These are phyloP conservation scores for Aspergillus sp. DNA, from an alignment of 2,329 filamentous ascomycete species.

Conservation along the genomic window DNA sequence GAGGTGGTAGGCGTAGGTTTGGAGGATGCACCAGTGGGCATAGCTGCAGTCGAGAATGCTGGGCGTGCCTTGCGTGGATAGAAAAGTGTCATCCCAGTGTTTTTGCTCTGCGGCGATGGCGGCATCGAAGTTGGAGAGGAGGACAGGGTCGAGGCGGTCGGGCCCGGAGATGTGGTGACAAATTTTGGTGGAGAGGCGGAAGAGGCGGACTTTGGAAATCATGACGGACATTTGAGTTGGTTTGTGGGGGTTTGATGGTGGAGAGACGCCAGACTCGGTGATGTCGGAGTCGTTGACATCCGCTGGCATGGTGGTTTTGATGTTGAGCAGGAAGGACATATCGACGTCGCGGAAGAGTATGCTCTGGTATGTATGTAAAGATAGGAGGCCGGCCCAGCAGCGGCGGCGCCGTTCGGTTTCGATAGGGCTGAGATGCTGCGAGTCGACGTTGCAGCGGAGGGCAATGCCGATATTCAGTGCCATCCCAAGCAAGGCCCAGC, in stretches of 20 bases:
- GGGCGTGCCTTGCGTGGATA: conserved; percentile 14
- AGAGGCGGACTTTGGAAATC: conserved; percentile 28
- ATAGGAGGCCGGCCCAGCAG: conserved; percentile 33
- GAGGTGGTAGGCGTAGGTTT: conserved; percentile 32
- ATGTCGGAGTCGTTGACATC: conserved; percentile 28
- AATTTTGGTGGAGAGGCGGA: conserved; percentile 26
- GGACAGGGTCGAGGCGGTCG: conserved; percentile 5
- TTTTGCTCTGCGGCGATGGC: conserved; percentile 18
- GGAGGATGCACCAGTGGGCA: conserved; percentile 29
- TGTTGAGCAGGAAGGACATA: conserved; percentile 17
- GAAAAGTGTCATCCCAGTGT: conserved; percentile 18
- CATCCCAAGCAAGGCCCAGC: conserved; percentile 29
- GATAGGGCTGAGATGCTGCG: conserved; percentile 15
- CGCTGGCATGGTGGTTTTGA: conserved; percentile 20
- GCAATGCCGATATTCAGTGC: conserved; percentile 31
- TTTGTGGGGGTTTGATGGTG: conserved; percentile 8
- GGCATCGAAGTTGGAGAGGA: conserved; percentile 12
- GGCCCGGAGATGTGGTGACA: conserved; percentile 21
- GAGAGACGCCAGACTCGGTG: conserved; percentile 3
- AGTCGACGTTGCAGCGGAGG: conserved; percentile 29
- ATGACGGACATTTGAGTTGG: conserved; percentile 36
- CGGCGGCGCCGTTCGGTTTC: conserved; percentile 28
- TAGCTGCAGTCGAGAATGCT: conserved; percentile 22
- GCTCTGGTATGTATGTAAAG: conserved; percentile 33
- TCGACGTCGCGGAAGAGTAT: conserved; percentile 24